Base-by-base conservation (phyloP, 352 stramenopile species). In the Phytopythium sindhum region DNA sequence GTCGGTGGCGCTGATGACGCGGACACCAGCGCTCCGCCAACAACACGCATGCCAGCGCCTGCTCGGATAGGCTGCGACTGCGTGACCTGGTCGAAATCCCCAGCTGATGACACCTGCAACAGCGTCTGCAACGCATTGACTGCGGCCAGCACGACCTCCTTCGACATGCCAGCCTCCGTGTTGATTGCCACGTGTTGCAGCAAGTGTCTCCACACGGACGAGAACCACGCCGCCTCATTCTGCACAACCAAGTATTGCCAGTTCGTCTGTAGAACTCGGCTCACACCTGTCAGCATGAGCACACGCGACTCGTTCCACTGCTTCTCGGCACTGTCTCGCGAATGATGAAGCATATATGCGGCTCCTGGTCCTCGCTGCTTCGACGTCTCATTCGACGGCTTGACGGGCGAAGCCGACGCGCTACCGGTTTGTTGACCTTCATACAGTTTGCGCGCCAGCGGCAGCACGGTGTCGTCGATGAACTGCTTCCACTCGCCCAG, bases 231-330 rank as follows among this genome's bases (percentile, higher is more conserved):
- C 5, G 52, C 29, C 19, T 56, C 50, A 4, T 72, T 63, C 54
- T 91, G 77, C 15, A 75, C 69, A 15, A 91, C 63, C 60, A 95
- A 48, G 63, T 80, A 77, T 33, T 86, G 78, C 72, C 80, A 89
- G 35, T 95, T 92, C 0, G 82, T 93, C 67, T 93, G 89, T 19
- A 99, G 78, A 2, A 99, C 90, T 58, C 97, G 88, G 64, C 90
- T 96, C 35, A 99, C 84, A 15, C 96, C 97, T 41, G 94, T 89
- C 45, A 99, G 79, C 65, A 97, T 88, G 23, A 99, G 71, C 31
- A 98, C 95, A 47, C 97, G 90, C 17, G 97, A 99, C 65, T 98
- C 96, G 47, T 97, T 90, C 96, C 97, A 99, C 75, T 99, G 97
- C 67, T 99, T 99, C 35, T 92, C 87, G 1, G 81, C 81, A 41